Evolutionary conservation across 164 flowering plant genomes (phyloP).

Genomic region (Vitis riparia): DNA sequence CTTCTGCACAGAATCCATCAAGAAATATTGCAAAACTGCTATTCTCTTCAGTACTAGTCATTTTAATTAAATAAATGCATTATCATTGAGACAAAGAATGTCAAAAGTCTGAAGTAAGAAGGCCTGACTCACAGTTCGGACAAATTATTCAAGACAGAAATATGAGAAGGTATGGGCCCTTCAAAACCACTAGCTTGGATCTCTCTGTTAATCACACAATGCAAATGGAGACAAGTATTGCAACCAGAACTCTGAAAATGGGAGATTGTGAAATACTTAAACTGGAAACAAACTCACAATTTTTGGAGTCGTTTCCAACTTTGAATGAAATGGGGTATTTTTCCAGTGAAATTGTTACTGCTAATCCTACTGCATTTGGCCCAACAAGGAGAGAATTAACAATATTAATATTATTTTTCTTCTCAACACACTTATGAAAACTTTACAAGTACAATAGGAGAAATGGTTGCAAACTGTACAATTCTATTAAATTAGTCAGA

Average conservation of each 20-base stretch:
- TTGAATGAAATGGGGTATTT: not conserved
- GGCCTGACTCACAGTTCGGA: constrained; percentile 30
- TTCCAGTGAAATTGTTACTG: not conserved
- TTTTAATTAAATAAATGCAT: not conserved
- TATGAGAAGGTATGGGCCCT: constrained; percentile 22
- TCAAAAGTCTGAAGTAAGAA: not conserved
- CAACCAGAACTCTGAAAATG: too few species aligned
- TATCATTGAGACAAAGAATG: not conserved
- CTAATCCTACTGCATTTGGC: too few species aligned
- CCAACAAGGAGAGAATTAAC: not conserved
- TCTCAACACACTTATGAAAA: too few species aligned
- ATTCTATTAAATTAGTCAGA: constrained; percentile 8
- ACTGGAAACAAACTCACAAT: too few species aligned
- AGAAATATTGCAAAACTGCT: not conserved
- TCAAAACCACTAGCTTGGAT: constrained; percentile 19
- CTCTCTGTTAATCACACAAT: constrained; percentile 14
- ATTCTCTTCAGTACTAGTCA: too few species aligned
- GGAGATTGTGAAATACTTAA: too few species aligned
- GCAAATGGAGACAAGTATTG: not conserved
- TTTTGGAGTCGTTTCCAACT: too few species aligned
- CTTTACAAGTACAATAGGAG: too few species aligned
- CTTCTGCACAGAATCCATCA: constrained; percentile 22
- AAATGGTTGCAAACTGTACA: constrained; percentile 4
- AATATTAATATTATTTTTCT: not conserved
- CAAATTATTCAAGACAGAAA: constrained; percentile 13